Conservation (phyloP, 495 filamentous ascomycete genomes). For the Penicillium lividum region DNA sequence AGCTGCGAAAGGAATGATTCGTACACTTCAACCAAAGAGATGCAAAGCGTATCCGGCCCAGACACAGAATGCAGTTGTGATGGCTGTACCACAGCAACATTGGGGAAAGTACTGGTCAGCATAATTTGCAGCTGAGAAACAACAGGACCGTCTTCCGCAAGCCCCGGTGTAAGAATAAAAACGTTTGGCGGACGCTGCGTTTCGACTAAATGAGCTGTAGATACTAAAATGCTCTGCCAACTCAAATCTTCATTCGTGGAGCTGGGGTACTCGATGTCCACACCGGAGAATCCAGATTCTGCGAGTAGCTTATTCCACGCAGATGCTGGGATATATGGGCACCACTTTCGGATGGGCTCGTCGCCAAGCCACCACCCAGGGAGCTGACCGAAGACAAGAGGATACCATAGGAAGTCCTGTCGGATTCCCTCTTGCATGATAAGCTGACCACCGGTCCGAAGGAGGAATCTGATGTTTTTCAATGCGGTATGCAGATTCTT, state of each 20-base stretch:
- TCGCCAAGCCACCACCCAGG: constrained; percentile 56
- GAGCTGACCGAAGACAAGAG: constrained; percentile 41
- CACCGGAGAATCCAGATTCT: constrained; percentile 29
- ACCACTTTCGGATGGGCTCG: constrained; percentile 29
- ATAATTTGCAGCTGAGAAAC: not conserved
- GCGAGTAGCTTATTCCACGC: constrained; percentile 25
- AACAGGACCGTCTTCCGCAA: not conserved
- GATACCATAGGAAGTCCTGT: constrained; percentile 33
- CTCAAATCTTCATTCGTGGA: constrained; percentile 23
- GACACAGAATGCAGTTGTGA: constrained; percentile 2
- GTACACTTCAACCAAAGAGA: constrained; percentile 24
- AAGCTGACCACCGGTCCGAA: constrained; percentile 56
- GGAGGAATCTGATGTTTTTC: constrained; percentile 39
- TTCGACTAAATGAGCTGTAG: constrained; percentile 19
- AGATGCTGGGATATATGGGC: constrained; percentile 28
- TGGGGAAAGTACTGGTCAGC: not conserved
- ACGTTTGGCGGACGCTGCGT: not conserved
- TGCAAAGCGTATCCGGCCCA: constrained; percentile 7
- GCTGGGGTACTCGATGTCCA: constrained; percentile 33
- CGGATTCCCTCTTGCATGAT: constrained; percentile 48
- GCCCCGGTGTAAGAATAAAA: constrained; percentile 14
- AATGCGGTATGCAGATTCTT: constrained; percentile 38
- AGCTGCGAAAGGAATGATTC: constrained; percentile 6
- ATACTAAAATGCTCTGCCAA: constrained; percentile 32
- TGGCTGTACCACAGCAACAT: not conserved